Conservation (phyloP, 2,329 filamentous ascomycete species). For the Dactylellina leptospora region DNA sequence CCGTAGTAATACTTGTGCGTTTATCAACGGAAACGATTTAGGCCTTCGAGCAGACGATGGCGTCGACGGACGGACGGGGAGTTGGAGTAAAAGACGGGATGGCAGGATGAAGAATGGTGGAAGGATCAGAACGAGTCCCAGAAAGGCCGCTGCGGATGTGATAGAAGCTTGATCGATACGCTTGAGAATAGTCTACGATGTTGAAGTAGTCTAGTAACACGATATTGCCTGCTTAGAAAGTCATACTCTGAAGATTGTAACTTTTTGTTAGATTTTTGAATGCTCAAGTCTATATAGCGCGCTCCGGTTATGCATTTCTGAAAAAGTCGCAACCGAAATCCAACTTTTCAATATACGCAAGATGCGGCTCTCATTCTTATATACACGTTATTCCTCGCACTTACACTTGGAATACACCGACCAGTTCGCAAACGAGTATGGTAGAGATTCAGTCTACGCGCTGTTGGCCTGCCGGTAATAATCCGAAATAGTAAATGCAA, state of each 20-base stretch:
- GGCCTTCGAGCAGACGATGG: conserved; percentile 20
- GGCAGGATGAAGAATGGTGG: conserved; percentile 14
- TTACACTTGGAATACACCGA: no score
- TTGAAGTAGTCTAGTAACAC: no score
- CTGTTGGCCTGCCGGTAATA: conserved; percentile 68
- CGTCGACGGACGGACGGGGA: conserved; percentile 24
- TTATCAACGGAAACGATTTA: conserved; percentile 39
- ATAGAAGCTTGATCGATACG: no score
- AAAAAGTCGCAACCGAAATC: background rate
- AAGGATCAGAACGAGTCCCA: conserved; percentile 15
- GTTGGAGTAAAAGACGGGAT: conserved; percentile 42
- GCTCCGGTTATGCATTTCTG: background rate
- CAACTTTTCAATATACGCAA: no score
- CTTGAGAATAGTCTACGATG: no score
- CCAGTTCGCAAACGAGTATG: no score
- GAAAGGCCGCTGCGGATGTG: background rate
- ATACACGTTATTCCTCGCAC: background rate
- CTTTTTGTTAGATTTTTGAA: background rate
- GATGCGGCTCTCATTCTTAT: background rate
- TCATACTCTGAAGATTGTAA: no score
- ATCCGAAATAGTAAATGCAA: conserved; percentile 91
- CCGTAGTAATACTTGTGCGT: conserved; percentile 8
- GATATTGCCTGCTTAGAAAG: no score
- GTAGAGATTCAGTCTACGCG: no score
- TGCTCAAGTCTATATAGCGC: background rate